phyloP scores from a whole-genome alignment of 225 moss, liverwort and hornwort genomes.

The Climacium dendroides region DNA sequence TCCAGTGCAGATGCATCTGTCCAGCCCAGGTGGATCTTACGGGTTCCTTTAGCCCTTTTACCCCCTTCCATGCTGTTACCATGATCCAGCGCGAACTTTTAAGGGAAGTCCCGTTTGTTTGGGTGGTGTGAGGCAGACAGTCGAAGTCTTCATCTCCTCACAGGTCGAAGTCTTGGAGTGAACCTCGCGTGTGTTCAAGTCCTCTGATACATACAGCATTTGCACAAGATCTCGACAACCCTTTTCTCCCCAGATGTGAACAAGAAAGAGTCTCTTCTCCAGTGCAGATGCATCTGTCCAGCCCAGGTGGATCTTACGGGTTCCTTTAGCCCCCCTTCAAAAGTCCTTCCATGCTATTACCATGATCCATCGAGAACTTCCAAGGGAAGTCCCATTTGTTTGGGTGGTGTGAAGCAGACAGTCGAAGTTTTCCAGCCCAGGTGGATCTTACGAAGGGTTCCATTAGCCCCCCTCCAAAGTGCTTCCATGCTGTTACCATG shows the following conservation, averaged over 20 bases:
- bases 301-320: neutral
- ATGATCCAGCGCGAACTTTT: neutral
- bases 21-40: neutral
- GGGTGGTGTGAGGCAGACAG: neutral
- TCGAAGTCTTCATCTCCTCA: neutral
- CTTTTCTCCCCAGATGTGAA: neutral
- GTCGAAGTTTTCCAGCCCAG: neutral
- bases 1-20: constrained; percentile 5
- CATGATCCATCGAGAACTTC: constrained; percentile 1
- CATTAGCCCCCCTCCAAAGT: neutral
- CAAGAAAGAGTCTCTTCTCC: neutral
- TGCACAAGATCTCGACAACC: neutral
- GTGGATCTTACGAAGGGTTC: neutral
- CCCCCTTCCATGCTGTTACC: neutral
- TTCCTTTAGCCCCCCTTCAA: neutral
- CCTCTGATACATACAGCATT: neutral
- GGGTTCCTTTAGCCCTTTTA: neutral
- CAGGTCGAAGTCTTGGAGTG: neutral
- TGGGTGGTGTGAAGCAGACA: neutral
- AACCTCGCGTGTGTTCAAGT: neutral
- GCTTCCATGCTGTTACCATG: neutral
- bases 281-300: constrained; percentile 1
- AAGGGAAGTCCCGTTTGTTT: neutral
- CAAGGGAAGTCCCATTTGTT: neutral
- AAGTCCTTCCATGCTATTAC: neutral